phyloP scores from a whole-genome alignment of 1,284 basidiomycete genomes.

The Ustilago crameri region DNA sequence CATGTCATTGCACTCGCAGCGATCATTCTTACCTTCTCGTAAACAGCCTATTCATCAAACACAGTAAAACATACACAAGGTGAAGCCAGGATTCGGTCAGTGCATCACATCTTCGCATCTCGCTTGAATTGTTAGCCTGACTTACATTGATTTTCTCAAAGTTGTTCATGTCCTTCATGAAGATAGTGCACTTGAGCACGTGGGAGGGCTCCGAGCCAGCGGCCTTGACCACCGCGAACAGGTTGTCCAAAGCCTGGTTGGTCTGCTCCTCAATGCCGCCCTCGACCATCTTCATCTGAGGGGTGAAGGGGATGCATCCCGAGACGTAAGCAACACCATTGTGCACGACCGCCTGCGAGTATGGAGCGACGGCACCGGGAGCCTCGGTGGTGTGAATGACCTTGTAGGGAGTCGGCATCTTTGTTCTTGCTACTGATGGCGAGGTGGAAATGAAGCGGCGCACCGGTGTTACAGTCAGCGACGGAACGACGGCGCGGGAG shows the following conservation, averaged over 20 bases:
- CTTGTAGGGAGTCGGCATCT: slow-evolving; percentile 59
- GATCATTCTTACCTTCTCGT: slow-evolving; percentile 58
- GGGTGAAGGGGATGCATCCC: slow-evolving; percentile 88
- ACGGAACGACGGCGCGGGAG: neutral
- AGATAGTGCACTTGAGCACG: slow-evolving; percentile 73
- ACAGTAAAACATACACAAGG: neutral
- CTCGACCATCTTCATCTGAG: slow-evolving; percentile 78
- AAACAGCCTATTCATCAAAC: slow-evolving; percentile 48
- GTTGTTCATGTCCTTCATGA: slow-evolving; percentile 91
- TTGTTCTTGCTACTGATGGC: slow-evolving; percentile 5
- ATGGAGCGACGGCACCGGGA: slow-evolving; percentile 66
- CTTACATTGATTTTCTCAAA: slow-evolving; percentile 82
- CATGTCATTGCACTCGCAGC: slow-evolving; percentile 5
- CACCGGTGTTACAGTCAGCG: neutral
- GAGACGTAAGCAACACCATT: slow-evolving; percentile 88
- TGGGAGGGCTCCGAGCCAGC: slow-evolving; percentile 72
- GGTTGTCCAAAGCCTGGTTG: slow-evolving; percentile 84
- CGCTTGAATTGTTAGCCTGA: neutral
- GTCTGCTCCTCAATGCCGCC: slow-evolving; percentile 86
- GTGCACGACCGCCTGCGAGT: slow-evolving; percentile 78
- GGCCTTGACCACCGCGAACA: slow-evolving; percentile 84
- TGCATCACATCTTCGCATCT: neutral
- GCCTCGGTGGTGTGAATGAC: slow-evolving; percentile 62
- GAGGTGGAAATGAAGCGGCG: slow-evolving; percentile 7
- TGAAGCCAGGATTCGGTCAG: slow-evolving; percentile 5